A percentile compares a stretch with the other conserved stretches of the same genome.
phyloP scores from a whole-genome alignment of 176 grass and related monocot genomes.

The Dendrocalamus sinicus region DNA sequence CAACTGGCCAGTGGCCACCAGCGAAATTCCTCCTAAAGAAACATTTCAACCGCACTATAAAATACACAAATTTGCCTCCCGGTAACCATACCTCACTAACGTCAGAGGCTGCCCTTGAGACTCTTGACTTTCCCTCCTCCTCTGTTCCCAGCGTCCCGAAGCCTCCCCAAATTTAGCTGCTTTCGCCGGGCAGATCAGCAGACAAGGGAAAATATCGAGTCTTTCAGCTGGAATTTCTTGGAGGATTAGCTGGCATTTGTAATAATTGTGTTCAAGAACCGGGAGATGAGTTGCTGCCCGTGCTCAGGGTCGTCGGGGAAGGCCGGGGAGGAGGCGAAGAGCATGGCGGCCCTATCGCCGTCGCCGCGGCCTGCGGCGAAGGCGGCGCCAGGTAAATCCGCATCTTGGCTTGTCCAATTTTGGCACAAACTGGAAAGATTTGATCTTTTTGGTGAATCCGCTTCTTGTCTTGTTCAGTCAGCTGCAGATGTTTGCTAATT shows the following conservation, averaged over 20 bases:
- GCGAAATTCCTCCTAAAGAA: constrained; percentile 24
- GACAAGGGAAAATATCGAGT: constrained; percentile 16
- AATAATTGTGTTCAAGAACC: not conserved
- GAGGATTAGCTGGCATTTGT: constrained; percentile 36
- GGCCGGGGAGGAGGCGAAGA: constrained; percentile 44
- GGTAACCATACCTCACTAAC: not conserved
- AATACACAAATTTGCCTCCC: constrained; percentile 40
- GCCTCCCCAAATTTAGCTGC: constrained; percentile 35
- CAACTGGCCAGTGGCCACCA: not conserved
- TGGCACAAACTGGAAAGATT: not conserved
- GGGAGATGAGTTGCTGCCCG: constrained; percentile 73
- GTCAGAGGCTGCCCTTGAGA: constrained; percentile 19
- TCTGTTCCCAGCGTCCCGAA: not conserved
- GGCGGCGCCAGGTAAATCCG: constrained; percentile 40
- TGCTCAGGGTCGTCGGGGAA: constrained; percentile 68
- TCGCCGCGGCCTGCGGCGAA: constrained; percentile 35
- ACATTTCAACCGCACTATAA: constrained; percentile 52
- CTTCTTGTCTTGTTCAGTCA: constrained; percentile 8
- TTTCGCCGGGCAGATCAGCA: constrained; percentile 31
- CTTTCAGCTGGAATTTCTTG: constrained; percentile 36
- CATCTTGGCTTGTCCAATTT: not conserved
- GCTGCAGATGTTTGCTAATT: constrained; percentile 12
- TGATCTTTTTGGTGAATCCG: not conserved
- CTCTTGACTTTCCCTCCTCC: constrained; percentile 32
- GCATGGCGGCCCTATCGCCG: constrained; percentile 54